Percentiles rank a stretch among this genome's conserved stretches.
Conservation (phyloP, 768 basidiomycete genomes). For the Lentinus tigrinus region DNA sequence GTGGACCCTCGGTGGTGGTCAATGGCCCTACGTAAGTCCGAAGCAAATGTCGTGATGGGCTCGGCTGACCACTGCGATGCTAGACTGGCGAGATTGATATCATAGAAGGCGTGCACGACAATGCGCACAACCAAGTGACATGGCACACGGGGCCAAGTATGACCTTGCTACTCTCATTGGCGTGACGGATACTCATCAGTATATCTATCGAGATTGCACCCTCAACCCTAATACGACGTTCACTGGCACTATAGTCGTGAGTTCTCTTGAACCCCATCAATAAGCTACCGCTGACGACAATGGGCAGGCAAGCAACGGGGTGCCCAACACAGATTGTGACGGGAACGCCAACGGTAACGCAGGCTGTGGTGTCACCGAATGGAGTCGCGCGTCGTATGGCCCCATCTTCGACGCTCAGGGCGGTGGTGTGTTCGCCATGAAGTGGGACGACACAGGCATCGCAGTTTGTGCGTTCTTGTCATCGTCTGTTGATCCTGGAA, state of each 20-base stretch:
- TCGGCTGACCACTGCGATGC: neutral
- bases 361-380: constrained; percentile 78
- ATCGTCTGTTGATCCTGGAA: neutral
- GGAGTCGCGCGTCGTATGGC: constrained; percentile 82
- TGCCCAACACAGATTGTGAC: constrained; percentile 47
- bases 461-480: constrained; percentile 59
- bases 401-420: constrained; percentile 75
- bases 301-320: constrained; percentile 45
- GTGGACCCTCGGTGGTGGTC: constrained; percentile 62
- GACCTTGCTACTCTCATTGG: constrained; percentile 9
- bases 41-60: constrained; percentile 12
- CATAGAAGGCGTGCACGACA: constrained; percentile 83
- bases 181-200: neutral
- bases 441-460: constrained; percentile 80
- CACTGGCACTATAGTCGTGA: constrained; percentile 62
- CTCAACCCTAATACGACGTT: constrained; percentile 54
- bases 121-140: constrained; percentile 81
- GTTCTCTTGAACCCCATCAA: constrained; percentile 21
- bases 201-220: constrained; percentile 48
- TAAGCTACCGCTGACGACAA: neutral
- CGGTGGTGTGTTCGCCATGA: constrained; percentile 87
- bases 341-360: constrained; percentile 53
- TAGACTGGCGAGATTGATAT: constrained; percentile 82
- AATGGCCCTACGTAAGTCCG: constrained; percentile 62
- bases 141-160: constrained; percentile 71